Base-by-base conservation (phyloP, 768 basidiomycete genomes). In the Pholiota molesta region DNA sequence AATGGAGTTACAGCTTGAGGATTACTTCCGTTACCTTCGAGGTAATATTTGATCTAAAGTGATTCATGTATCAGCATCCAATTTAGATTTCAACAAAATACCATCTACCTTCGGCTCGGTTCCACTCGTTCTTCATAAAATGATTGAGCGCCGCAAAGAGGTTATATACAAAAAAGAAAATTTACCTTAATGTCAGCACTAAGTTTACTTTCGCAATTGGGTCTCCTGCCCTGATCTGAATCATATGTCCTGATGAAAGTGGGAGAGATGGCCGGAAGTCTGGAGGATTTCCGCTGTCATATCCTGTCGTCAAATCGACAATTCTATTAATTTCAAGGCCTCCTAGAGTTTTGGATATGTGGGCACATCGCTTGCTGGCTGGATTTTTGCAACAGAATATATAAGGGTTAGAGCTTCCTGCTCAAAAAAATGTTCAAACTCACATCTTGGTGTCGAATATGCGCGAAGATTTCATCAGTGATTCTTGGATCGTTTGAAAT, bases 41-140 rank as follows among this genome's bases (percentile, higher is more conserved):
- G 77, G 69, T 96, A 96, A 72, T 90, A 94, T 71, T 96, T 96
- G 76, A 95, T 92, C 91, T 82, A 51, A n/a, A 54, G n/a, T 14
- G 21, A 11, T n/a, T 26, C 47, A 49, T 37, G 6, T 37, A 37
- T 37, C 11, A 37, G 14, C 35, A 49, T 26, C 47, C 21, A 44
- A 44, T 49, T n/a, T 23, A 14, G 10, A 23, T 61, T 23, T 44
- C 52, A 5, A 8, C 7, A 16, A n/a, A 26, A 26, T 4, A 4
- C 2, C 26, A 33, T 63, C 33, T 68, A 90, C 92, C 85, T 95
- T 95, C 0, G 94, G 94, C 68, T 95, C 94, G 14, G 94, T 96
- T 19, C 94, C 94, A 66, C 91, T 93, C 29, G 94, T 95, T 57
- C 94, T 90, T 62, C 31, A 55, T 57, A 14, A 45, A 39, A 7